Evolutionary conservation across 352 stramenopile genomes (phyloP), one percentile per base, ranked within the genome.

Genomic region (Pythium sp.): DNA sequence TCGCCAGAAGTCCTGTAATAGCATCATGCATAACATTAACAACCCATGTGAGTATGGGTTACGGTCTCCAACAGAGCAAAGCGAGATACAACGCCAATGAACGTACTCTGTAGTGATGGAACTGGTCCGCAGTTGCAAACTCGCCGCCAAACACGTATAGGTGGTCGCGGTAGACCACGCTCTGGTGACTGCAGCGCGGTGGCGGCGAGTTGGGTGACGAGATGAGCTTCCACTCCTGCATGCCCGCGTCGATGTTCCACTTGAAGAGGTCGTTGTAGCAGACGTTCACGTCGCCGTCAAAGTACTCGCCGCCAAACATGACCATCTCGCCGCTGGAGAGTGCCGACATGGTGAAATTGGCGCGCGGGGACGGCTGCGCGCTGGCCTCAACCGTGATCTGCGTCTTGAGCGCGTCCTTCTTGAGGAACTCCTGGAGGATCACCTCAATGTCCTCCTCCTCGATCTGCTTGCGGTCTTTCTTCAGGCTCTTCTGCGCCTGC

Each of bases 111-210:
- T 99, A 99, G 82, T 99, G 97, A 80, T 99, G 92, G 82, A 99
- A 99, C 76, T 99, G 92, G 67, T 99, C 95, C 1, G 92, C 89
- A 6, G 93, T 98, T 2, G 95, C 96, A 65, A 99, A 96, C 77
- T 99, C 97, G 30, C 97, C 97, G 57, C 97, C 97, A 78, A 99
- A 98, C 5, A 99, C 84, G 71, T 99, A 99, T 3, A 99, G 69
- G 57, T 95, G 82, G 75, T 99, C 92, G 71, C 97, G 90, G 77
- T 97, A 98, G 36, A 97, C 92, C 6, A 97, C 95, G 28, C 84
- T 80, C 57, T 98, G 97, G 82, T 99, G 97, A 46, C 94, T 97
- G 80, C 97, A 99, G 66, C 97, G 83, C 7, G 96, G 91, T 49
- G 92, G 83, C 49, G 92, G 84, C 67, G 96, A 84, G 70, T 97